These are phyloP conservation scores for Clohesyomyces aquaticus DNA, from an alignment of 495 filamentous ascomycete genomes.

Conservation along the genomic window DNA sequence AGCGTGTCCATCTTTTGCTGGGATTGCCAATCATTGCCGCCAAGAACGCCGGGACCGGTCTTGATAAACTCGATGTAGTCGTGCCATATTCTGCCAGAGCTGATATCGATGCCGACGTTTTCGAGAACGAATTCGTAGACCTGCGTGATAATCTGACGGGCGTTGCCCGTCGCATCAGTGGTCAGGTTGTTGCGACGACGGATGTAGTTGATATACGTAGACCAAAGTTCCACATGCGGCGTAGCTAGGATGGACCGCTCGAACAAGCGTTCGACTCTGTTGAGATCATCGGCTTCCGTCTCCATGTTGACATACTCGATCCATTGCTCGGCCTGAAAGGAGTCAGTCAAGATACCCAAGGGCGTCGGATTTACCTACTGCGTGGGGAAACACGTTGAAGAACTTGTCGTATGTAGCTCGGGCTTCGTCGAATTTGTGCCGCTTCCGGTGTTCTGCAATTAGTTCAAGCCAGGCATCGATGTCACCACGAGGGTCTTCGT, in stretches of 20 bases:
- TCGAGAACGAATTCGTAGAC: slow-evolving; percentile 91
- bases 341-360: slow-evolving; percentile 31
- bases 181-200: slow-evolving; percentile 84
- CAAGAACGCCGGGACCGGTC: slow-evolving; percentile 77
- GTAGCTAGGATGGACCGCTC: slow-evolving; percentile 69
- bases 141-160: slow-evolving; percentile 74
- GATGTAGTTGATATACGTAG: slow-evolving; percentile 91
- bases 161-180: slow-evolving; percentile 74
- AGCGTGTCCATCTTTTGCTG: slow-evolving; percentile 95
- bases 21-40: slow-evolving; percentile 90
- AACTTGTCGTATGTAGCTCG: slow-evolving; percentile 84
- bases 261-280: slow-evolving; percentile 79
- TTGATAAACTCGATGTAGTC: slow-evolving; percentile 93
- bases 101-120: slow-evolving; percentile 87
- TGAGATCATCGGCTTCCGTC: slow-evolving; percentile 75
- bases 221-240: slow-evolving; percentile 85
- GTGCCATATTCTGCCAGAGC: slow-evolving; percentile 86
- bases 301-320: slow-evolving; percentile 85
- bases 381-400: slow-evolving; percentile 81
- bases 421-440: slow-evolving; percentile 78
- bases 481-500: slow-evolving; percentile 89
- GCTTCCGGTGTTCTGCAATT: slow-evolving; percentile 81
- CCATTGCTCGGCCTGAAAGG: slow-evolving; percentile 81
- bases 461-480: slow-evolving; percentile 85
- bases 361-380: slow-evolving; percentile 64